phyloP scores from a whole-genome alignment of 2,329 filamentous ascomycete species.

The Didymella sp. region DNA sequence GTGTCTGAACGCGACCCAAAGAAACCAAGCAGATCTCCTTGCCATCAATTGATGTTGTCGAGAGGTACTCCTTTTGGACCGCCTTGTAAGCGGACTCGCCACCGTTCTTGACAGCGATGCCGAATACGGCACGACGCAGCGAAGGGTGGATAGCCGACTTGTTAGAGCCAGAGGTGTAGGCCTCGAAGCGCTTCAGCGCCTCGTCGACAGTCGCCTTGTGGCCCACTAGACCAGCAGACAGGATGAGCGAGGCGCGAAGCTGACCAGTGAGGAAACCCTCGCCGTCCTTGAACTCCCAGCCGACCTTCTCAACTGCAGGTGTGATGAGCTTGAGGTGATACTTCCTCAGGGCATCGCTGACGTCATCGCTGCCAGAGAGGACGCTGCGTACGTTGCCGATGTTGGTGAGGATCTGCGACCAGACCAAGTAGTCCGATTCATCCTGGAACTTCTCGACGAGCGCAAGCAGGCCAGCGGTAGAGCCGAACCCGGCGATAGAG shows the following conservation, averaged over 20 bases:
- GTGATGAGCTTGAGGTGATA: conserved; percentile 81
- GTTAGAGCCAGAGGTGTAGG: conserved; percentile 73
- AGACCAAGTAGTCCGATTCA: conserved; percentile 87
- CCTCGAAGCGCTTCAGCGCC: conserved; percentile 78
- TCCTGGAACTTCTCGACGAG: conserved; percentile 83
- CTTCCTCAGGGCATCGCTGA: conserved; percentile 75
- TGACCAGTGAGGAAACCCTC: conserved; percentile 86
- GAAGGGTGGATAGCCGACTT: conserved; percentile 77
- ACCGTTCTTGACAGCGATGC: conserved; percentile 76
- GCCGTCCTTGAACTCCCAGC: conserved; percentile 79
- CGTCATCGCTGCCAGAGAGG: conserved; percentile 76
- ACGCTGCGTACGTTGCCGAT: conserved; percentile 81
- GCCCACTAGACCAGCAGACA: conserved; percentile 75
- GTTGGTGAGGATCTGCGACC: conserved; percentile 82
- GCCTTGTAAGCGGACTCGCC: conserved; percentile 72
- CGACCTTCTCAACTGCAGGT: conserved; percentile 76
- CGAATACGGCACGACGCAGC: conserved; percentile 80
- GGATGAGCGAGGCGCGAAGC: conserved; percentile 81
- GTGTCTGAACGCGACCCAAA: conserved; percentile 75
- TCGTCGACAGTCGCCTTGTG: conserved; percentile 77
- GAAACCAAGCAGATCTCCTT: conserved; percentile 83
- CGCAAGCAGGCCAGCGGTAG: conserved; percentile 79
- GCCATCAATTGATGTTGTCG: conserved; percentile 84
- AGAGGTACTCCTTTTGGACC: conserved; percentile 84
- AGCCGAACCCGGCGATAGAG: conserved; percentile 84